These are phyloP conservation scores for Arabidopsis arenosa DNA, from an alignment of 345 rosid genomes.

Conservation along the genomic window DNA sequence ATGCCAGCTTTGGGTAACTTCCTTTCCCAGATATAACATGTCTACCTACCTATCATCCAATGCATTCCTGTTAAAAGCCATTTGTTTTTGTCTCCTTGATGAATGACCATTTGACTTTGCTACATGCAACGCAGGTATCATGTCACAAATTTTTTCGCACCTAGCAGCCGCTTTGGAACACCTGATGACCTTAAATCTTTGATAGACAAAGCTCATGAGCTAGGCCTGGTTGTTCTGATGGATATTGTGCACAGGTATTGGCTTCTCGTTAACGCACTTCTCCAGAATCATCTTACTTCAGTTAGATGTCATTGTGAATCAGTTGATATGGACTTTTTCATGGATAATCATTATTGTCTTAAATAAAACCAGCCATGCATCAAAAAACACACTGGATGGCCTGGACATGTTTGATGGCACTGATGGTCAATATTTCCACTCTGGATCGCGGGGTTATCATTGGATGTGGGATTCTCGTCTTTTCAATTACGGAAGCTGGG, in stretches of 20 bases:
- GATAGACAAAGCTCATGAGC: constrained; percentile 94
- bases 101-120: constrained; percentile 33
- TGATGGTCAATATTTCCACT: constrained; percentile 87
- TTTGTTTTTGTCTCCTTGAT: constrained; percentile 24
- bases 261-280: constrained; percentile 12
- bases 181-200: constrained; percentile 96
- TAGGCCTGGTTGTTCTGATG: constrained; percentile 95
- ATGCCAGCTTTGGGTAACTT: constrained; percentile 94
- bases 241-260: constrained; percentile 96
- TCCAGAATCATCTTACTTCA: constrained; percentile 22
- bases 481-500: constrained; percentile 98
- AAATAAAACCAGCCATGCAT: constrained; percentile 72
- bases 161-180: constrained; percentile 97
- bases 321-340: constrained; percentile 1
- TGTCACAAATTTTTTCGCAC: constrained; percentile 94
- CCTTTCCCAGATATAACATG: constrained; percentile 25
- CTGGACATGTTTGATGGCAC: constrained; percentile 98
- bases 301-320: constrained; percentile 7
- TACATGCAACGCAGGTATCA: constrained; percentile 75
- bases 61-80: constrained; percentile 25
- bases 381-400: constrained; percentile 91
- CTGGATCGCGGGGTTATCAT: constrained; percentile 84
- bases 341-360: constrained; percentile 19
- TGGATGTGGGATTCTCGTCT: constrained; percentile 99
- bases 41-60: constrained; percentile 13